Base-by-base conservation (phyloP, 1,139 yeast genomes). In the Candida glucosophila region DNA sequence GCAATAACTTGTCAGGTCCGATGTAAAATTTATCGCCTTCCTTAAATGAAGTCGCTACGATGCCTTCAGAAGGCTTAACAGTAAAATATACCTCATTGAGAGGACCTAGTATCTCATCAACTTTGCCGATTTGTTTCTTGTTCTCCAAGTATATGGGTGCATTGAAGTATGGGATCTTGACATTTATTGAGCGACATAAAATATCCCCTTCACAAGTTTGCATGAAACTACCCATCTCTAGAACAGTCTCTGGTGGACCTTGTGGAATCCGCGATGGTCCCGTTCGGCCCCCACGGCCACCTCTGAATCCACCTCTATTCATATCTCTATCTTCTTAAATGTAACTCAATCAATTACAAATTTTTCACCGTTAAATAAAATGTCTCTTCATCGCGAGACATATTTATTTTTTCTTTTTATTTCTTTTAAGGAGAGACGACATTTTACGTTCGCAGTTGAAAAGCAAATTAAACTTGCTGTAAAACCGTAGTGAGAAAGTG, bases 91-190 rank as follows among this genome's bases (percentile, higher is more conserved):
- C 97, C 58, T 92, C 98, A 54, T 90, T 90, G 52, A 92, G 64
- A 29, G 98, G 97, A 28, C 99, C 99, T 44, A 92, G 69, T 40
- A 92, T 90, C 66, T 92, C 99, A 54, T 92, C 99, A 32, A 92
- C 95, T 59, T 92, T 92, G 45, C 99, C 99, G 29, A 92, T 77
- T 50, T 82, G 92, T 16, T 95, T 81, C 68, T 79, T 80, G 69
- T 90, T 90, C 55, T 90, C 97, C 43, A 90, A 73, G 55, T 80
- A 92, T 49, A 92, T 88, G 52, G 98, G 98, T 15, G 99, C 99
- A 61, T 92, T 92, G 73, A 92, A 92, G 58, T 90, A 92, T 44
- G 99, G 99, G 41, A 92, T 71, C 66, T 90, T 90, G 34, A 83
- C 74, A 57, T 90, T 90, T 47, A 82, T 82, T 25, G 96, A 85